Evolutionary conservation across 192 early-diverging fungal genomes (phyloP).

Genomic region (Paraglomus brasilianum): DNA sequence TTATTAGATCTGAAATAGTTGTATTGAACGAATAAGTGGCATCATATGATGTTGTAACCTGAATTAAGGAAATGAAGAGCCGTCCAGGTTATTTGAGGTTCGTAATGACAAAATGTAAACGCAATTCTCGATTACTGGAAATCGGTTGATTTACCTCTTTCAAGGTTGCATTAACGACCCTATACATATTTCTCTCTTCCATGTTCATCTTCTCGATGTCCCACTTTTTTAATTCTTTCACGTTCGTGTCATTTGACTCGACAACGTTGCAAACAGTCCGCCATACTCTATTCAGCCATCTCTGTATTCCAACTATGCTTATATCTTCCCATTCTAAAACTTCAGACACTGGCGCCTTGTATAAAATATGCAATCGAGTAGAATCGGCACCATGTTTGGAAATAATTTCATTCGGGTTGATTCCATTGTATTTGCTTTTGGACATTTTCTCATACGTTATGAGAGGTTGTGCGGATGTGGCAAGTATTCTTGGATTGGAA

Average conservation of each 20-base stretch:
- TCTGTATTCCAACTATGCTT: constrained; percentile 91
- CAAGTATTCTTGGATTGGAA: constrained; percentile 50
- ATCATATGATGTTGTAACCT: constrained; percentile 40
- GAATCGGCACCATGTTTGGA: constrained; percentile 75
- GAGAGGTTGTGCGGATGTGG: constrained; percentile 55
- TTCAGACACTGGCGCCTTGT: constrained; percentile 84
- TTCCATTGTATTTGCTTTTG: constrained; percentile 95
- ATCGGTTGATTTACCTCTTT: constrained; percentile 49
- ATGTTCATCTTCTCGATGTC: constrained; percentile 38
- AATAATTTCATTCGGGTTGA: constrained; percentile 76
- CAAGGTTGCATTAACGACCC: constrained; percentile 50
- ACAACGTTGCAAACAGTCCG: constrained; percentile 50
- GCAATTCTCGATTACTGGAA: too few species aligned
- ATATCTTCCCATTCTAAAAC: constrained; percentile 89
- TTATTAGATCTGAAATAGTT: constrained; percentile 81
- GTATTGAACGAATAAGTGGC: constrained; percentile 72
- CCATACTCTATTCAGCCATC: constrained; percentile 70
- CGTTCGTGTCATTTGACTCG: neutral
- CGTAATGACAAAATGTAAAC: neutral
- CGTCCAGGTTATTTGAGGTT: too few species aligned
- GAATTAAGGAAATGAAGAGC: neutral
- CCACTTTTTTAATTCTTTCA: neutral
- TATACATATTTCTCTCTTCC: constrained; percentile 53
- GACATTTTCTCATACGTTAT: constrained; percentile 93
- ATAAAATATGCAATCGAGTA: constrained; percentile 81